These are phyloP conservation scores for Phoenix roebelenii DNA, from an alignment of 176 grass and related monocot species.

Conservation along the genomic window DNA sequence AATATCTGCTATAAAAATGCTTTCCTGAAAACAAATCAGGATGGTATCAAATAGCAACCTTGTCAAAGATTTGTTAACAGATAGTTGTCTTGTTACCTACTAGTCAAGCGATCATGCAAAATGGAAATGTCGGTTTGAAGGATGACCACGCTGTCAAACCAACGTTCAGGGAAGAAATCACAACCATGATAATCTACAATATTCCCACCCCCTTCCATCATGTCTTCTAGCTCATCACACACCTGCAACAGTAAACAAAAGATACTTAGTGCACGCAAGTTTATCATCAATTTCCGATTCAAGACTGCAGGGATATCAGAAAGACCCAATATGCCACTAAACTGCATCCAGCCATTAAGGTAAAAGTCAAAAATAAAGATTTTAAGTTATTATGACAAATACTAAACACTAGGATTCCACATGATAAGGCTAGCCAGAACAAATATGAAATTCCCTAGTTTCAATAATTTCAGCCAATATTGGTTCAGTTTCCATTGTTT, in stretches of 20 bases:
- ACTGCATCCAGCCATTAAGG: no score
- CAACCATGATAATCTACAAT: conserved; percentile 93
- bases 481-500: no score
- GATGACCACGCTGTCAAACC: conserved; percentile 94
- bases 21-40: neutral
- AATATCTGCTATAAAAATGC: no score
- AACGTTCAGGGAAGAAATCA: conserved; percentile 89
- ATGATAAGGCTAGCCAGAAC: no score
- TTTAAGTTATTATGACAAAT: no score
- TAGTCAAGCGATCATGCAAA: conserved; percentile 76
- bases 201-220: conserved; percentile 77
- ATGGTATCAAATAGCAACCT: neutral
- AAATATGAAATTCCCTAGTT: no score
- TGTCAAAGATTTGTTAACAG: no score
- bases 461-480: no score
- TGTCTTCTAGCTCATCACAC: conserved; percentile 85
- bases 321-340: no score
- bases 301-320: neutral
- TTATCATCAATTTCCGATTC: neutral
- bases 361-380: no score
- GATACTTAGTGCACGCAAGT: no score
- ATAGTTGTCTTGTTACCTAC: conserved; percentile 36
- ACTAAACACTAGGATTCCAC: no score
- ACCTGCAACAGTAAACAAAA: conserved; percentile 33
- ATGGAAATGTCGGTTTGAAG: conserved; percentile 92